Conservation (phyloP, 495 filamentous ascomycete genomes). For the Penicillium subrubescens region DNA sequence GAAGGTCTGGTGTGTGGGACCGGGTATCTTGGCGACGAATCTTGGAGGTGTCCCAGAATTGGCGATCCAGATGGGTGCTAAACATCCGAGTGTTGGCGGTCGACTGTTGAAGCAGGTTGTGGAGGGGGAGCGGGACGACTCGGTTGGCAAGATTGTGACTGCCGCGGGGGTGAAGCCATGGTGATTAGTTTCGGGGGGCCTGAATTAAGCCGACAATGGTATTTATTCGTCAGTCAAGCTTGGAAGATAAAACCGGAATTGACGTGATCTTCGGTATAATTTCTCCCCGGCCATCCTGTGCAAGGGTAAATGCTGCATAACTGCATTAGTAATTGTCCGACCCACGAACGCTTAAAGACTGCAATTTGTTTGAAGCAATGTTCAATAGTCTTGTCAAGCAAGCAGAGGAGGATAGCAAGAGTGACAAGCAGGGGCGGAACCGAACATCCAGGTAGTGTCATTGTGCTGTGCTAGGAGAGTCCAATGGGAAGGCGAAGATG, state of each 20-base stretch:
- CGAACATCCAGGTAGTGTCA: too few species aligned
- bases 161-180: conserved; percentile 5
- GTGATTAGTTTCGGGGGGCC: neutral
- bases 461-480: too few species aligned
- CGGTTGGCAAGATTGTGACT: conserved; percentile 38
- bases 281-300: neutral
- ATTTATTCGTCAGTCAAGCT: neutral
- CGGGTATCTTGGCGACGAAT: conserved; percentile 37
- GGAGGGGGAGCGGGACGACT: conserved; percentile 39
- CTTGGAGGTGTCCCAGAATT: conserved; percentile 28
- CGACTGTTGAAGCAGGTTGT: conserved; percentile 34
- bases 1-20: conserved; percentile 38
- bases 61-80: conserved; percentile 34
- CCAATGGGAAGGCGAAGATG: too few species aligned
- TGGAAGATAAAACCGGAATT: neutral
- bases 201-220: neutral
- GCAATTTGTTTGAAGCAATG: too few species aligned
- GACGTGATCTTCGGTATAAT: neutral
- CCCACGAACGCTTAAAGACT: neutral
- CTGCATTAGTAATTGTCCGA: neutral
- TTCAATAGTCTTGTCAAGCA: too few species aligned
- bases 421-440: too few species aligned
- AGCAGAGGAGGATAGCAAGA: too few species aligned
- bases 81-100: conserved; percentile 38
- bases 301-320: neutral